Base-by-base conservation (phyloP, 331 rosid genomes). In the Stylosanthes scabra region DNA sequence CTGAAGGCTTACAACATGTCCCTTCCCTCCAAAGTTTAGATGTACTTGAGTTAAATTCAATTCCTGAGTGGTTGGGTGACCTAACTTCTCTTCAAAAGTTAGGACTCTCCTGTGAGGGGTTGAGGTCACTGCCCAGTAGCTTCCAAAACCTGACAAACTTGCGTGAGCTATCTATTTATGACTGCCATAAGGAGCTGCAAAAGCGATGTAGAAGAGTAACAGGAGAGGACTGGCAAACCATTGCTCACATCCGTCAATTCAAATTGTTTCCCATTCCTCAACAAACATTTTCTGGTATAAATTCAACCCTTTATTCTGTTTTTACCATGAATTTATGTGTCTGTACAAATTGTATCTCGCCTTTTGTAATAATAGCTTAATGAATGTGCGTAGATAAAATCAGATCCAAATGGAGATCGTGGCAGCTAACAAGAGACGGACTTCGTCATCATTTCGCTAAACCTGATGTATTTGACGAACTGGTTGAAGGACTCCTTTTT, bases 51-150 rank as follows among this genome's bases (percentile, higher is more conserved):
- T 2, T 9, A 15, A 9, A 5, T 5, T 65, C 57, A 2, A 25
- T 65, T 20, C 70, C 70, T 6, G 57, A 46, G 2, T 65, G 57
- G 42, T 12, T 65, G 25, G 70, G 70, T 27, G 57, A 27, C 1
- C 11, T 46, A 25, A 16, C 57, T 46, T 45, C 70, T 46, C 70
- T 46, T 20, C 42, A 31, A 29, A 1, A 5, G 3, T 6, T 59
- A 31, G 5, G 2, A 0, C 31, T 31, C 44, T 0, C 0, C 2
- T 0, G 0, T 59, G 5, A 1, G 0, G 1, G 13, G 9, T 11
- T 59, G 3, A 59, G 42, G 11, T 59, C 64, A 12, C 20, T 59
- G 1, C 64, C 64, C 31, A 31, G 11, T 59, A 59, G 20, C 64
- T 11, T 59, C n/a, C 41, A 0, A 2, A 41, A 6, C 44, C 64